Evolutionary conservation across 495 filamentous ascomycete genomes (phyloP).

Genomic region (Hapsidospora chrysogenum): DNA sequence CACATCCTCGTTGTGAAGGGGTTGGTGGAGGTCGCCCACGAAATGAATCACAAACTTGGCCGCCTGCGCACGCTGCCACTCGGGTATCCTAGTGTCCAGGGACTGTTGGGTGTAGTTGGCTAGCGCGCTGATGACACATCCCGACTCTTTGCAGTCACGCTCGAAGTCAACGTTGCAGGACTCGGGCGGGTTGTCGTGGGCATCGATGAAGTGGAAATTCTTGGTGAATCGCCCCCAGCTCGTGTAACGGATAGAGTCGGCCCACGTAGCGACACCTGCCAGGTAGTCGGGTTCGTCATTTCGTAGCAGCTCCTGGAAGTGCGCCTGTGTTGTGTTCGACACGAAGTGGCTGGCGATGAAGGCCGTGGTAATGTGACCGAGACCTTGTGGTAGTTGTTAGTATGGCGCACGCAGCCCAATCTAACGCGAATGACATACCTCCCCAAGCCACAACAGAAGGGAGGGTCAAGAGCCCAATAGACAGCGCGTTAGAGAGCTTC

Average conservation of each 20-base stretch:
- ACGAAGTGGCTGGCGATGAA: conserved; percentile 33
- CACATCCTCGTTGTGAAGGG: conserved; percentile 44
- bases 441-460: conserved; percentile 20
- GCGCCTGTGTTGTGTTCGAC: conserved; percentile 17
- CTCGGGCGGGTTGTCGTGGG: conserved; percentile 42
- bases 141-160: conserved; percentile 42
- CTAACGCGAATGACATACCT: conserved; percentile 12
- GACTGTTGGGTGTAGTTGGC: conserved; percentile 39
- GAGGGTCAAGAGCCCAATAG: conserved; percentile 10
- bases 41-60: conserved; percentile 51
- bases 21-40: conserved; percentile 50
- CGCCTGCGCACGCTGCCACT: conserved; percentile 26
- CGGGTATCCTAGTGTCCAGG: conserved; percentile 19
- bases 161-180: conserved; percentile 40
- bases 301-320: conserved; percentile 23
- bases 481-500: conserved; percentile 7
- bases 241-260: conserved; percentile 43
- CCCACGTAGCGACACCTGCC: conserved; percentile 45
- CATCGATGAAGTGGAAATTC: conserved; percentile 59
- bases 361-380: conserved; percentile 45
- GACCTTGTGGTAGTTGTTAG: conserved; percentile 9
- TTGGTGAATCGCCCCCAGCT: conserved; percentile 36
- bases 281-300: conserved; percentile 35
- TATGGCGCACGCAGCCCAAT: background rate
- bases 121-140: conserved; percentile 47